Base-by-base conservation (phyloP, 352 stramenopile genomes). In the Pythium brachiatum region DNA sequence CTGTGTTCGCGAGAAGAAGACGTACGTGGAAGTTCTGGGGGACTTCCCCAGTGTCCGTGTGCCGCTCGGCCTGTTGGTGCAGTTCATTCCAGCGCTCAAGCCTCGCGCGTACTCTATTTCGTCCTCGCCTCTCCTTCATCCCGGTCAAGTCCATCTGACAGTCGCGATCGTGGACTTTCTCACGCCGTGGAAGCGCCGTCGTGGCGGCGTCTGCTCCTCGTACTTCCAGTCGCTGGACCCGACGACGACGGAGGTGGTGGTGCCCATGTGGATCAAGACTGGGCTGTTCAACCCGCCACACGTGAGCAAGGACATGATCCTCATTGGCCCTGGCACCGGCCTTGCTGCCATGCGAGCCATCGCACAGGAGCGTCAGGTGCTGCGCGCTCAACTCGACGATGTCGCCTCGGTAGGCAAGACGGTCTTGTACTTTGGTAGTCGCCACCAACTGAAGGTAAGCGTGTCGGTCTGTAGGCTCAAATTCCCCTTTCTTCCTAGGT, bases 91-190 rank as follows among this genome's bases (percentile, higher is more conserved):
- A 29, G 72, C 73, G 5, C 77, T 97, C 48, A 74, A 92, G 43
- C 93, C 94, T 2, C 86, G 94, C 3, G 82, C 81, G 38, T 98
- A 97, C 74, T 98, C 92, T 38, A 98, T 98, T 50, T 89, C 92
- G 21, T 98, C 91, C 7, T 94, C 88, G 8, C 74, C 74, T 11
- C 32, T 82, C 18, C 58, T 82, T 23, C 66, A 95, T 60, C 76
- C 88, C 34, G 65, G 73, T 21, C 57, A 76, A 48, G 71, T 93
- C 21, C 78, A 95, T 55, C 68, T 95, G 54, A 90, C 83, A 0
- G 86, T 98, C 39, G 91, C 90, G 5, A 80, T 98, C 31, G 88
- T 98, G 0, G 75, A 94, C 43, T 97, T 95, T 65, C 64, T 91
- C 21, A 98, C 92, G 20, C 89, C 84, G 7, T 97, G 96, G 74